Conservation (phyloP, 441 rosid genomes). For the Adansonia grandidieri region DNA sequence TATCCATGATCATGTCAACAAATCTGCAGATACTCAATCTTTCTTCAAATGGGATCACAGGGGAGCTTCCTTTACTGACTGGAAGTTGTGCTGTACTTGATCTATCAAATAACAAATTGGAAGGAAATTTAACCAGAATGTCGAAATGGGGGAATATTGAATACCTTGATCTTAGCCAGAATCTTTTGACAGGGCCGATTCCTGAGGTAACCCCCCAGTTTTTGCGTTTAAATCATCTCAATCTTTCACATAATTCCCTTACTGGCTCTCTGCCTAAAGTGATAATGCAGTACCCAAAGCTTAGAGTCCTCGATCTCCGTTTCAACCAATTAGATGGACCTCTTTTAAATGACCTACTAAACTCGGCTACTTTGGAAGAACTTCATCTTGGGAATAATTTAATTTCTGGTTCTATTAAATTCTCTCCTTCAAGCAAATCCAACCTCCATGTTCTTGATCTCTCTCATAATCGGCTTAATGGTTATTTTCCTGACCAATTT, state of each 20-base stretch:
- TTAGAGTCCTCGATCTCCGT: conserved; percentile 83
- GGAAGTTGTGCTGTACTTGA: conserved; percentile 83
- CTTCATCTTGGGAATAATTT: conserved; percentile 73
- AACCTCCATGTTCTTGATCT: conserved; percentile 75
- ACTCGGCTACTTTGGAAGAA: conserved; percentile 71
- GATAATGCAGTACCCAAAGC: conserved; percentile 73
- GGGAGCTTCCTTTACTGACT: conserved; percentile 87
- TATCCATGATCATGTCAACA: conserved; percentile 81
- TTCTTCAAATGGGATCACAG: conserved; percentile 75
- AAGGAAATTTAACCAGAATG: conserved; percentile 79
- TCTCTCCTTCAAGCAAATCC: conserved; percentile 53
- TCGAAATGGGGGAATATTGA: conserved; percentile 82
- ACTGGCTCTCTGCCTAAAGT: conserved; percentile 64
- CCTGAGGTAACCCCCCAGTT: conserved; percentile 83
- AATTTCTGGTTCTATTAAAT: conserved; percentile 60
- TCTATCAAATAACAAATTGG: conserved; percentile 82
- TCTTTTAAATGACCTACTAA: conserved; percentile 61
- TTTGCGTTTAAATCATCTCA: conserved; percentile 85
- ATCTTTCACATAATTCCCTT: conserved; percentile 82
- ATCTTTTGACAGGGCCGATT: conserved; percentile 70
- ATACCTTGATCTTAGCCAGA: conserved; percentile 88
- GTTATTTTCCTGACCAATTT: conserved; percentile 70
- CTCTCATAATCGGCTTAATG: conserved; percentile 71
- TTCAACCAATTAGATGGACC: conserved; percentile 75
- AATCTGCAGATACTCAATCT: conserved; percentile 70